Evolutionary conservation across 2,329 filamentous ascomycete genomes (phyloP).

Genomic region (Pyrenochaeta sp.): DNA sequence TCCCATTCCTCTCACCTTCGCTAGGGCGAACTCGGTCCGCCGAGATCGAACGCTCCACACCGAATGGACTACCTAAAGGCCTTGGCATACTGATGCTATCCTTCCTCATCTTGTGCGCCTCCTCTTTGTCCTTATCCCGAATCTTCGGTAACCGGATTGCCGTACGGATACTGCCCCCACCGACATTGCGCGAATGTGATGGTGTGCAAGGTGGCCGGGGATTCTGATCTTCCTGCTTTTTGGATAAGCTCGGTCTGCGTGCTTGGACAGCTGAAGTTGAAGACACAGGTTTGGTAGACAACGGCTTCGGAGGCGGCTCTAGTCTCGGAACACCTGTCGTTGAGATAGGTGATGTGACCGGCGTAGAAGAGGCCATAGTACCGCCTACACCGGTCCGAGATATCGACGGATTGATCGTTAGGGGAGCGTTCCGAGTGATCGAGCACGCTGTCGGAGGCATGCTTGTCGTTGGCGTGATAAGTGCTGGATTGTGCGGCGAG

Average conservation of each 20-base stretch:
- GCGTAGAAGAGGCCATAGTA: constrained; percentile 41
- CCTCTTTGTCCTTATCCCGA: constrained; percentile 29
- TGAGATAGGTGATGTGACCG: constrained; percentile 29
- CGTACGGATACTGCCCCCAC: constrained; percentile 32
- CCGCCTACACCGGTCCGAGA: constrained; percentile 37
- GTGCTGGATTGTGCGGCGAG: constrained; percentile 41
- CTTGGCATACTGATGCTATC: constrained; percentile 37
- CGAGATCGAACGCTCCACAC: constrained; percentile 13
- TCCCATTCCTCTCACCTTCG: neutral
- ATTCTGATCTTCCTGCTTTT: constrained; percentile 9
- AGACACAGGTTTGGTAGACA: neutral
- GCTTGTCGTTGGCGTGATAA: constrained; percentile 27
- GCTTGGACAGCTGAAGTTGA: constrained; percentile 2
- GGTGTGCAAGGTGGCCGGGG: constrained; percentile 10
- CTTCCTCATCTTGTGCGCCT: constrained; percentile 27
- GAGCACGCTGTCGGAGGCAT: constrained; percentile 31
- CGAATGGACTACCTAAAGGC: constrained; percentile 32
- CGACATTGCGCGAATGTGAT: constrained; percentile 33
- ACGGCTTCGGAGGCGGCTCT: constrained; percentile 5
- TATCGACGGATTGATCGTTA: constrained; percentile 19
- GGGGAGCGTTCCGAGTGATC: constrained; percentile 31
- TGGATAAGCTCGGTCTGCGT: constrained; percentile 16
- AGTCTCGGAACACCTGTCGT: constrained; percentile 11
- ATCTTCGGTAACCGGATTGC: constrained; percentile 30
- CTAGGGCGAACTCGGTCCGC: neutral